These are phyloP conservation scores for Nakazawaea populi DNA, from an alignment of 805 yeast genomes.

Conservation along the genomic window DNA sequence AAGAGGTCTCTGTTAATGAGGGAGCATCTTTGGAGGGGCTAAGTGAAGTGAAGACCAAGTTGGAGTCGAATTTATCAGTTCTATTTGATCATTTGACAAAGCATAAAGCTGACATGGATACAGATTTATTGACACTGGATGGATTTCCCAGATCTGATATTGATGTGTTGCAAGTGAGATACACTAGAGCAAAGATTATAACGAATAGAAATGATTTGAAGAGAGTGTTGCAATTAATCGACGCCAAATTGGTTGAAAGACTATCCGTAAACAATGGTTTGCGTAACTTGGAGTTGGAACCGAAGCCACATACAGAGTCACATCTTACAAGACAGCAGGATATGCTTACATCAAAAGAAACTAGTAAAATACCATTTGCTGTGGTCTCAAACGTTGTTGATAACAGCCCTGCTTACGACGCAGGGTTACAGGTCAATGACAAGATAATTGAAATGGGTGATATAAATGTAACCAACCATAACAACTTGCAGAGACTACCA, in stretches of 20 bases:
- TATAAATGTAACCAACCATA: conserved; percentile 51
- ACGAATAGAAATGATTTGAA: conserved; percentile 66
- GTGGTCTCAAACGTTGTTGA: conserved; percentile 40
- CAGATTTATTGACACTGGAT: conserved; percentile 59
- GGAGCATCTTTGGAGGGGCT: conserved; percentile 15
- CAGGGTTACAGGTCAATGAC: conserved; percentile 52
- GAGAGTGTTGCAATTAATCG: conserved; percentile 40
- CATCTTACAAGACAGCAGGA: conserved; percentile 7
- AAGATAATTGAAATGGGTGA: conserved; percentile 46
- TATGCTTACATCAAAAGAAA: neutral
- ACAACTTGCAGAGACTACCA: conserved; percentile 39
- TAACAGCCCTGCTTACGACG: conserved; percentile 49
- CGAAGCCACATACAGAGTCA: neutral
- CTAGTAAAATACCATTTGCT: conserved; percentile 46
- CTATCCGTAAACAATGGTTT: conserved; percentile 12
- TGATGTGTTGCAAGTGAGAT: conserved; percentile 67
- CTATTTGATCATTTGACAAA: conserved; percentile 37
- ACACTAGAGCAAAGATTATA: conserved; percentile 57
- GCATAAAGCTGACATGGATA: conserved; percentile 55
- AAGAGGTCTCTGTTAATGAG: conserved; percentile 5
- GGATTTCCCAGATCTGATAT: conserved; percentile 86
- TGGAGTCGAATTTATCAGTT: conserved; percentile 35
- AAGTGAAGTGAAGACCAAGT: conserved; percentile 24
- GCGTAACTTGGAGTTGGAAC: neutral
- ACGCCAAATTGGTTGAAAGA: conserved; percentile 38